Conservation (phyloP, 139 green algal species). For the Volvox africanus region DNA sequence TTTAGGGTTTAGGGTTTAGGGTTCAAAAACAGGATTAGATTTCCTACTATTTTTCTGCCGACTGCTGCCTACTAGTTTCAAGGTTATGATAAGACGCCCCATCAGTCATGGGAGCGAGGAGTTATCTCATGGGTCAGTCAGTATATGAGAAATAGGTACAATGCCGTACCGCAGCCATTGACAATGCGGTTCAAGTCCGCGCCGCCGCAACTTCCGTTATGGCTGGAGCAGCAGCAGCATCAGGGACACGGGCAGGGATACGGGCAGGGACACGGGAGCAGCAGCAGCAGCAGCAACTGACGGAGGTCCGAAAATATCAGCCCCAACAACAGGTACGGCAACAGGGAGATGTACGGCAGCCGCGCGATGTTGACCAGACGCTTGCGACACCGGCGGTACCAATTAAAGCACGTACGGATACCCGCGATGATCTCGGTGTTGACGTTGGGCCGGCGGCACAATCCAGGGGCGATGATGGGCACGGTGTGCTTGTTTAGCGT, state of each 20-base stretch:
- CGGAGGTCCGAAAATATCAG: background rate
- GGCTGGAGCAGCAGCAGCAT: background rate
- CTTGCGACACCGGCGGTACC: background rate
- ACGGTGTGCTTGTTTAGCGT: conserved; percentile 39
- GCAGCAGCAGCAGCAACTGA: background rate
- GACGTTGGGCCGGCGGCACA: too few species aligned
- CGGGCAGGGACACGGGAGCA: background rate
- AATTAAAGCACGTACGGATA: background rate
- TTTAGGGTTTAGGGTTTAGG: too few species aligned
- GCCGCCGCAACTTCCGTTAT: background rate
- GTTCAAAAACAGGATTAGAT: too few species aligned
- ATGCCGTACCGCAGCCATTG: background rate
- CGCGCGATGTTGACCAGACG: too few species aligned
- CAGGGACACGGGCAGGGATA: background rate
- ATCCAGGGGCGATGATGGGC: conserved; percentile 1
- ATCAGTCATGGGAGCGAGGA: too few species aligned
- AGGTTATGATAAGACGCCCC: too few species aligned
- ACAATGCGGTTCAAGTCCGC: background rate
- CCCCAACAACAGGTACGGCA: background rate
- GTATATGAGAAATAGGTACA: too few species aligned
- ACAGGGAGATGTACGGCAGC: too few species aligned
- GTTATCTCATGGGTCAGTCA: too few species aligned
- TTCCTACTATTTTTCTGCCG: too few species aligned
- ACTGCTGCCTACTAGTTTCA: too few species aligned
- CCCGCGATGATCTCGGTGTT: too few species aligned